Evolutionary conservation across 768 basidiomycete species (phyloP).

Genomic region (Amanita subjunquillea): DNA sequence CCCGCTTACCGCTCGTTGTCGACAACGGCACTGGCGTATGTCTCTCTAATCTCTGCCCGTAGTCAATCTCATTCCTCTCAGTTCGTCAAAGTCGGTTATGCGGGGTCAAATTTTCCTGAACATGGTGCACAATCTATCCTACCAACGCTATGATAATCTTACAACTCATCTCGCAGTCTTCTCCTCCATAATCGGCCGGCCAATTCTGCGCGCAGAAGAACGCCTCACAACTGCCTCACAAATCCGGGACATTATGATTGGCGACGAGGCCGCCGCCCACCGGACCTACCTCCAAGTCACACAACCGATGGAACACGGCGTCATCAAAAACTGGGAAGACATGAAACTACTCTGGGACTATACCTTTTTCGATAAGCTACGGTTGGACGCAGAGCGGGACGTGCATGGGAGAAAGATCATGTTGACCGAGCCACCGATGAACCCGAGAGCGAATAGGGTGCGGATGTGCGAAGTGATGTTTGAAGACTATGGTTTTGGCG

Average conservation of each 20-base stretch:
- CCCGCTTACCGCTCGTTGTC: constrained; percentile 57
- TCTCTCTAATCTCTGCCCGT: constrained; percentile 17
- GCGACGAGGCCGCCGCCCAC: constrained; percentile 91
- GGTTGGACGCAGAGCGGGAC: constrained; percentile 50
- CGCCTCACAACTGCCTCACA: constrained; percentile 64
- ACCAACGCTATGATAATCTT: neutral
- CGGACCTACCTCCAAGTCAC: constrained; percentile 94
- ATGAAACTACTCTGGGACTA: constrained; percentile 99
- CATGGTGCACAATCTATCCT: constrained; percentile 45
- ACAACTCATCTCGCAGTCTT: constrained; percentile 49
- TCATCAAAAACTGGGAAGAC: constrained; percentile 98
- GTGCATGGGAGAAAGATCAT: constrained; percentile 72
- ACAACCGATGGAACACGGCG: constrained; percentile 99
- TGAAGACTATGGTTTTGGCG: constrained; percentile 93
- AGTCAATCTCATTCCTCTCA: constrained; percentile 19
- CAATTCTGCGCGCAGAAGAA: constrained; percentile 96
- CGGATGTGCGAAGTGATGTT: constrained; percentile 99
- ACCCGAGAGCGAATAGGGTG: constrained; percentile 87
- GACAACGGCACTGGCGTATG: constrained; percentile 82
- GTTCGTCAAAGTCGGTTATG: constrained; percentile 90
- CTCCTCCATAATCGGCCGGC: constrained; percentile 92
- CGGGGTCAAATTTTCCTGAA: constrained; percentile 91
- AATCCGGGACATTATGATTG: constrained; percentile 98
- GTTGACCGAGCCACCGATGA: constrained; percentile 98
- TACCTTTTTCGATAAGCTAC: constrained; percentile 93